phyloP scores from a whole-genome alignment of 352 stramenopile genomes.

The Phytophthora constricta region DNA sequence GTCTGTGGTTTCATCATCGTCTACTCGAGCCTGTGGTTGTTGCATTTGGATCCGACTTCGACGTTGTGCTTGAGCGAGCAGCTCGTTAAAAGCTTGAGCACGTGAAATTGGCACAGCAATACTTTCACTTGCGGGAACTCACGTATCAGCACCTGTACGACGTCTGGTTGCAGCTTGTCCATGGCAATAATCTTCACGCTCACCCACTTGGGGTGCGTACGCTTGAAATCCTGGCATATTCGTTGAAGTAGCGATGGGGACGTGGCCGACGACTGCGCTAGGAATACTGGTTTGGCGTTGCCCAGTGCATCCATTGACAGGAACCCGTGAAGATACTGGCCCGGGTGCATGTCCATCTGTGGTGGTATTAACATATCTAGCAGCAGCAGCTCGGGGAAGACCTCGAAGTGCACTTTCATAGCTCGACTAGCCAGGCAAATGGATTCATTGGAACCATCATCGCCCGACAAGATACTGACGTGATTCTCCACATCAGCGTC shows the following conservation, averaged over 20 bases:
- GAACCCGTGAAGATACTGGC: conserved; percentile 66
- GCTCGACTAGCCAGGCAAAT: conserved; percentile 75
- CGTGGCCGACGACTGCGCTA: conserved; percentile 58
- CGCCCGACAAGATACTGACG: conserved; percentile 71
- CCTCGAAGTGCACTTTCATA: conserved; percentile 78
- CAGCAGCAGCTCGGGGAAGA: conserved; percentile 66
- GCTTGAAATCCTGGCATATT: conserved; percentile 79
- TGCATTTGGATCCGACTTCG: conserved; percentile 24
- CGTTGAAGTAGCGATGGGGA: conserved; percentile 57
- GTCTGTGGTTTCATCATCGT: conserved; percentile 9
- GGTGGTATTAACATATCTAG: conserved; percentile 44
- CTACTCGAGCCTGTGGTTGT: not conserved
- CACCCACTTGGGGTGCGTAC: conserved; percentile 67
- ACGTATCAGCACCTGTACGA: conserved; percentile 57
- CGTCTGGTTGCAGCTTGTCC: conserved; percentile 59
- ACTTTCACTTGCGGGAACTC: conserved; percentile 67
- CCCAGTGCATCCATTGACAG: conserved; percentile 74
- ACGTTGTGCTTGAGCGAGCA: conserved; percentile 29
- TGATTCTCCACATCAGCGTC: conserved; percentile 76
- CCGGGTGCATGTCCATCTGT: not conserved
- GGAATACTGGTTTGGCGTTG: conserved; percentile 70
- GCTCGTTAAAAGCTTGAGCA: conserved; percentile 69
- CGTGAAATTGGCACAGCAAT: conserved; percentile 74
- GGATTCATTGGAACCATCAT: conserved; percentile 76
- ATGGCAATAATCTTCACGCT: conserved; percentile 74